Base-by-base conservation (phyloP, 768 basidiomycete genomes). In the Gymnopilus dilepis region DNA sequence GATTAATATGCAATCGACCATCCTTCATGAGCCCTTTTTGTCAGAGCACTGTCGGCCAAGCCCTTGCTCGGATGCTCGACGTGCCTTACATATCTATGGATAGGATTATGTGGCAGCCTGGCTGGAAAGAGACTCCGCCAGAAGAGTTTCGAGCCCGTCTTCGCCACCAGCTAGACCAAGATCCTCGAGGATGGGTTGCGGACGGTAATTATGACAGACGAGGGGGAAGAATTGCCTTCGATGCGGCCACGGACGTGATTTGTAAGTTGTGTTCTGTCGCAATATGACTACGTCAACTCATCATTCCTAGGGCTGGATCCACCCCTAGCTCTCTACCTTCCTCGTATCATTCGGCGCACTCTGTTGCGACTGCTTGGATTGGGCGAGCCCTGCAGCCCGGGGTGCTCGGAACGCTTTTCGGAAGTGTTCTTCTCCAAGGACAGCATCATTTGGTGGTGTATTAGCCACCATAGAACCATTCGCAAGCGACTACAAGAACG, bases 221-320 rank as follows among this genome's bases (percentile, higher is more conserved):
- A 30, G 63, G 76, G 12, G 80, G 75, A 1, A 62, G 61, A 2
- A 57, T 84, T 2, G 69, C 82, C 5, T 63, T 70, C 0, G 73
- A 80, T 3, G 69, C 69, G 21, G 72, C 80, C 13, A 86, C 85
- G 4, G 85, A 87, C 67, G 67, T 83, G 7, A 78, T 87, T 21
- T 87, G 86, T 87, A 59, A 47, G 79, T 73, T n/a, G 19, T 55
- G 15, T 34, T 17, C 47, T 56, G 28, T 51, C 45, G 5, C 26
- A 28, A 21, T 19, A 26, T 54, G 21, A 30, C 31, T n/a, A 43
- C 15, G 30, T 15, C 21, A 21, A 37, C 11, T 41, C n/a, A 5
- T 58, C 30, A 38, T 26, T 19, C 43, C 9, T 56, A 90, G 88
- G 89, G 89, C 74, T 90, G 21, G 88, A 90, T 64, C 87, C 88